Percentiles rank a stretch among this genome's conserved stretches.
Evolutionary conservation across 129 eudicot species (phyloP).

Genomic region (Glebionis coronaria): DNA sequence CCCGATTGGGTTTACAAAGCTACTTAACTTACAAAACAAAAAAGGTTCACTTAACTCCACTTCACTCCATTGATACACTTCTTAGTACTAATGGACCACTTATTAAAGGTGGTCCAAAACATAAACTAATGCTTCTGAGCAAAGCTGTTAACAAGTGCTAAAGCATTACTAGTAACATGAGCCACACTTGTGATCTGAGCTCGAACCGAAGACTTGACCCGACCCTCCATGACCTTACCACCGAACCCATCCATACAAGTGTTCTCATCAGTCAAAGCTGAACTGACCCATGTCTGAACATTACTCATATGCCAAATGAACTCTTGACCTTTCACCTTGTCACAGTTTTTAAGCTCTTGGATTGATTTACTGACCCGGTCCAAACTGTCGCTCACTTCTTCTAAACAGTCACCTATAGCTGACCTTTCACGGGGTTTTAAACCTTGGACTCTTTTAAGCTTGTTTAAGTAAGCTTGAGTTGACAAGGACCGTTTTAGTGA

Average conservation of each 20-base stretch:
- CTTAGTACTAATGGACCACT: background rate
- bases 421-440: constrained; percentile 48
- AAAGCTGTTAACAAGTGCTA: constrained; percentile 68
- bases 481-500: constrained; percentile 45
- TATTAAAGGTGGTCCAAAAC: background rate
- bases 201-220: constrained; percentile 55
- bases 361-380: constrained; percentile 60
- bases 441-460: constrained; percentile 43
- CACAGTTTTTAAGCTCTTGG: constrained; percentile 48
- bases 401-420: constrained; percentile 74
- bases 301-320: constrained; percentile 78
- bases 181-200: constrained; percentile 53
- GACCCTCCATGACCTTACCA: constrained; percentile 60
- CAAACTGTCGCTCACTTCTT: constrained; percentile 60
- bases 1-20: constrained; percentile 4
- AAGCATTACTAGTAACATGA: constrained; percentile 85
- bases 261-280: constrained; percentile 77
- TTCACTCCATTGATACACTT: no score
- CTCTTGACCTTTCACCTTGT: constrained; percentile 43
- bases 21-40: constrained; percentile 8
- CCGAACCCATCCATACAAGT: constrained; percentile 87
- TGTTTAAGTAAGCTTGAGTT: constrained; percentile 41
- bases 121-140: constrained; percentile 41
- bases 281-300: constrained; percentile 91
- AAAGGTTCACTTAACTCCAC: background rate